These are phyloP conservation scores for Mycosarcoma maydis DNA, from an alignment of 1,284 basidiomycete species.

Conservation along the genomic window DNA sequence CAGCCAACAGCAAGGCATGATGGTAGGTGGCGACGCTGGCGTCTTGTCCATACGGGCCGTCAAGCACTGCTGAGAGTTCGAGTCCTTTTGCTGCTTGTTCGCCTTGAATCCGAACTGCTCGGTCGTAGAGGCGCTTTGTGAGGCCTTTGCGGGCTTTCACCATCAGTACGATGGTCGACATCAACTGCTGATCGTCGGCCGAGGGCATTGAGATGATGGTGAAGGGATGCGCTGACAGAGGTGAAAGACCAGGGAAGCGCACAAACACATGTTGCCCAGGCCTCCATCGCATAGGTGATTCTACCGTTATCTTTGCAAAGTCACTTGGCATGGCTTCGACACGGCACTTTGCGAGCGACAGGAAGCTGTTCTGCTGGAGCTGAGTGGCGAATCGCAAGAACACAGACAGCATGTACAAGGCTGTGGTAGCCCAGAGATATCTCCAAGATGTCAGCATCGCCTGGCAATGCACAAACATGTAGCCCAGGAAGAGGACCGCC, in stretches of 20 bases:
- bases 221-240: slow-evolving; percentile 56
- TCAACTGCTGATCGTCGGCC: slow-evolving; percentile 24
- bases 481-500: slow-evolving; percentile 51
- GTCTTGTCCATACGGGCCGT: slow-evolving; percentile 56
- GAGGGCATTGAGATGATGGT: slow-evolving; percentile 59
- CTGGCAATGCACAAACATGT: slow-evolving; percentile 56
- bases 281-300: slow-evolving; percentile 54
- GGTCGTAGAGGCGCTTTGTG: slow-evolving; percentile 31
- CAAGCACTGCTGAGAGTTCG: slow-evolving; percentile 38
- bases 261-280: slow-evolving; percentile 61
- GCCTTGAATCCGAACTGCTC: slow-evolving; percentile 2
- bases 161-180: slow-evolving; percentile 44
- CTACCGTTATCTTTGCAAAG: slow-evolving; percentile 46
- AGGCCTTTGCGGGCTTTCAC: slow-evolving; percentile 45
- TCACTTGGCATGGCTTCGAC: slow-evolving; percentile 31
- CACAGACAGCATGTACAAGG: slow-evolving; percentile 46
- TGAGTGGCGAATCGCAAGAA: slow-evolving; percentile 36
- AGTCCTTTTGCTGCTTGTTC: neutral
- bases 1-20: slow-evolving; percentile 42
- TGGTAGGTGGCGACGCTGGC: slow-evolving; percentile 30
- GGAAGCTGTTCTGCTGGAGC: slow-evolving; percentile 31
- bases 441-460: slow-evolving; percentile 45
- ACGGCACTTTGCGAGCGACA: slow-evolving; percentile 25
- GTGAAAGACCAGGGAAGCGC: slow-evolving; percentile 52
- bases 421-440: slow-evolving; percentile 48